These are phyloP conservation scores for Claviceps lovelessii DNA, from an alignment of 2,329 filamentous ascomycete species.

Conservation along the genomic window DNA sequence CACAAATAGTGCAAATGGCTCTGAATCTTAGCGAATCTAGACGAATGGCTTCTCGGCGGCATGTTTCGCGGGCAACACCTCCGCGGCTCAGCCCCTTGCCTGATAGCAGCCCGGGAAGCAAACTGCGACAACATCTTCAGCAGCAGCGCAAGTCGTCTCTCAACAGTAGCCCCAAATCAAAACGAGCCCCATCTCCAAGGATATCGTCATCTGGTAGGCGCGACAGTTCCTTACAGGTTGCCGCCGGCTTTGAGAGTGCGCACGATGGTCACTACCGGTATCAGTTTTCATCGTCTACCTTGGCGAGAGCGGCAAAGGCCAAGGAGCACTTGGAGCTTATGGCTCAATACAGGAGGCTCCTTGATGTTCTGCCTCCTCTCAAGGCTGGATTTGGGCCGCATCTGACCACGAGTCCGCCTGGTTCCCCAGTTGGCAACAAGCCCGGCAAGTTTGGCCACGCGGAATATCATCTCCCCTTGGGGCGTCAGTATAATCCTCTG, in stretches of 20 bases:
- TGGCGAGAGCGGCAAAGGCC: slow-evolving; percentile 71
- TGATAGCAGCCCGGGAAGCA: slow-evolving; percentile 38
- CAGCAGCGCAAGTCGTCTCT: slow-evolving; percentile 52
- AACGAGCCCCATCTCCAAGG: slow-evolving; percentile 26
- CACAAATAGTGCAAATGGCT: slow-evolving; percentile 86
- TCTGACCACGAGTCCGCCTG: slow-evolving; percentile 27
- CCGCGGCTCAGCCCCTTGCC: slow-evolving; percentile 38
- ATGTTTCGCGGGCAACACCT: slow-evolving; percentile 34
- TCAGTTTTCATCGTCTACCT: slow-evolving; percentile 63
- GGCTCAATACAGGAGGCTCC: slow-evolving; percentile 64
- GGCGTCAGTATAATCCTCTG: slow-evolving; percentile 74
- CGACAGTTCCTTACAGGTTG: slow-evolving; percentile 31
- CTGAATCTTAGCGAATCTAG: slow-evolving; percentile 74
- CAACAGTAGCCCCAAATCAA: slow-evolving; percentile 44
- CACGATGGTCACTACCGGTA: slow-evolving; percentile 39
- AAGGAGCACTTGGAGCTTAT: slow-evolving; percentile 75
- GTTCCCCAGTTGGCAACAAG: slow-evolving; percentile 23
- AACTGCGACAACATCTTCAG: slow-evolving; percentile 54
- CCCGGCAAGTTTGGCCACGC: slow-evolving; percentile 14
- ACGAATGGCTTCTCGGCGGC: slow-evolving; percentile 47
- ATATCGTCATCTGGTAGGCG: slow-evolving; percentile 25
- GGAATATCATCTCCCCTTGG: slow-evolving; percentile 27
- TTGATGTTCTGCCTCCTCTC: slow-evolving; percentile 67
- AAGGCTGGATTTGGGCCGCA: slow-evolving; percentile 28
- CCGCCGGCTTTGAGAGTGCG: slow-evolving; percentile 29